Evolutionary conservation across 2,329 filamentous ascomycete species (phyloP), one percentile per base, ranked within the genome.

Genomic region (Clarireedia hainanense): DNA sequence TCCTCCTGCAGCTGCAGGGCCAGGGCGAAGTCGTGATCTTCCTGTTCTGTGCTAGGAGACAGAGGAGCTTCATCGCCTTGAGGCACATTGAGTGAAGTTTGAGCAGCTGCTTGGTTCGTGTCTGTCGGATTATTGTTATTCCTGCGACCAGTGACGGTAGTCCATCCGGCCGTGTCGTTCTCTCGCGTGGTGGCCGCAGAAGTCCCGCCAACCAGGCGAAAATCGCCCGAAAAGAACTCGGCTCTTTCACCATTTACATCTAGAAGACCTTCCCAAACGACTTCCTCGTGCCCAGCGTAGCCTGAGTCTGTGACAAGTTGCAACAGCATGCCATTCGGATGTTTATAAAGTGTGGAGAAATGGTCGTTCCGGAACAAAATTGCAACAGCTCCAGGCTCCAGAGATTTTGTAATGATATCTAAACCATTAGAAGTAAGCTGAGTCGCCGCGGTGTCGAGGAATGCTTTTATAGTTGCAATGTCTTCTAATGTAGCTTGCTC

Each of bases 361-460:
- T 99, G 94, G 67, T 99, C 92, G 65, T 99, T 99, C 26, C 94
- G 83, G 74, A 99, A 99, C 1, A 99, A 73, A 50, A 99, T 97
- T 0, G 89, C 89, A 59, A 96, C 82, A 1, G 87, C 83, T 1
- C 91, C 92, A 1, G 90, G 86, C 12, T 80, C 74, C 56, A 96
- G 78, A 5, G 80, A 84, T 50, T 82, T 80, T 0, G 79, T 79
- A 40, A 97, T 84, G 1, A 88, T 81, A 40, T 88, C 80, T 2
- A 99, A 77, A 0, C 94, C 94, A 70, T 86, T 87, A 0, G 81
- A 76, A 0, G 94, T 96, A 23, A 99, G 75, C 65, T 99, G 94
- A 0, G 94, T 97, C 0, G 90, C 86, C 58, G 89, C 91, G 1
- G 77, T 78, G 3, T 77, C 74, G n/a, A 96, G 75, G 63, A 96